Conservation (phyloP, 2,329 filamentous ascomycete species). For the Coniella lustricola region DNA sequence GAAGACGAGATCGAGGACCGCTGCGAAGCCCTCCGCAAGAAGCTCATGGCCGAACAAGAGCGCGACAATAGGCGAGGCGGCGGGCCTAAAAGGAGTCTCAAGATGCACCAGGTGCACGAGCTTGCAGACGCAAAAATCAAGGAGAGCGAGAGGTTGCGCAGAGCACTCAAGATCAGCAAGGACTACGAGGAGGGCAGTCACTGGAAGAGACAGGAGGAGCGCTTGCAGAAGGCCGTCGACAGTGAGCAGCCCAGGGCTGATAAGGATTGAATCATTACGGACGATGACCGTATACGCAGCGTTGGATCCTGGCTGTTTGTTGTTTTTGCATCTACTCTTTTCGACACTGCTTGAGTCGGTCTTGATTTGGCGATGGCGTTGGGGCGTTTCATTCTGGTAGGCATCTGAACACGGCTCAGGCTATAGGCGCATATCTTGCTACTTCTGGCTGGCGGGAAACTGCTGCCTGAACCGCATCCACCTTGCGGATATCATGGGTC, state of each 20-base stretch:
- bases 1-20: constrained; percentile 86
- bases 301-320: not conserved
- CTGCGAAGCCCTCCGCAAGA: constrained; percentile 59
- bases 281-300: not conserved
- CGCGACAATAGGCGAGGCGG: constrained; percentile 29
- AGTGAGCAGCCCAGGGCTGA: constrained; percentile 26
- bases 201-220: constrained; percentile 78
- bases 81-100: constrained; percentile 52
- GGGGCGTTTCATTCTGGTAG: not conserved
- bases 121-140: constrained; percentile 92
- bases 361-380: not conserved
- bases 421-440: no score
- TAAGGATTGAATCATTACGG: constrained; percentile 8
- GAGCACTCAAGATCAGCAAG: constrained; percentile 78
- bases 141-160: constrained; percentile 83
- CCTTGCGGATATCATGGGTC: no score
- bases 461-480: no score
- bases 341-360: no score
- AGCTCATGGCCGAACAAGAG: constrained; percentile 52
- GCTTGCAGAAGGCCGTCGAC: constrained; percentile 40
- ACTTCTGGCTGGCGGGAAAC: no score
- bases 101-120: constrained; percentile 92
- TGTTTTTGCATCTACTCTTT: not conserved
- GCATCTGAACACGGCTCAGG: not conserved
- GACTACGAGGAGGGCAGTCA: constrained; percentile 82